phyloP scores from a whole-genome alignment of 176 grass and related monocot genomes.

The Pharus latifolius region DNA sequence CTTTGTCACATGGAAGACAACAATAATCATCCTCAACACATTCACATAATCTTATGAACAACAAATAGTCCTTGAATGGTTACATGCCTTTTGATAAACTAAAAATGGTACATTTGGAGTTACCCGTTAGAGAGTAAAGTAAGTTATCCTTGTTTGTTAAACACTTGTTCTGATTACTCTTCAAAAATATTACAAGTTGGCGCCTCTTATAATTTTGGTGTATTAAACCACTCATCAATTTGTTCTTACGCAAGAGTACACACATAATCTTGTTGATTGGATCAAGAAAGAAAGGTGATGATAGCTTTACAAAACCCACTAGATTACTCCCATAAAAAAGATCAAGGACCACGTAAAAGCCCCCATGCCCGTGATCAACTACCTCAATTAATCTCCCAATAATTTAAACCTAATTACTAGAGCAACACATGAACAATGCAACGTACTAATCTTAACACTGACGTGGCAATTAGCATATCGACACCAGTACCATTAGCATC shows the following conservation, averaged over 20 bases:
- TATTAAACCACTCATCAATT: background rate
- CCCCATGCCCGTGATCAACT: constrained; percentile 32
- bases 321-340: background rate
- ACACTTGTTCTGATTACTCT: no score
- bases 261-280: background rate
- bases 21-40: no score
- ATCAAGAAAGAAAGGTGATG: constrained; percentile 2
- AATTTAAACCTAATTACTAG: constrained; percentile 8
- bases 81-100: no score
- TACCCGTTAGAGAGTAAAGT: no score
- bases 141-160: no score
- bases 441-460: background rate
- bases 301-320: constrained; percentile 5
- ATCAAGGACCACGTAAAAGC: constrained; percentile 12
- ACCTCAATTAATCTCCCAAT: constrained; percentile 27
- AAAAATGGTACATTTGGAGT: no score
- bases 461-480: background rate
- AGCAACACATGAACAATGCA: background rate
- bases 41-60: no score
- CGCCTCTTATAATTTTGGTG: background rate
- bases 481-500: background rate
- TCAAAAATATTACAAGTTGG: background rate
- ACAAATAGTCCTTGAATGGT: no score
- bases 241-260: background rate
- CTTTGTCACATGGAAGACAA: no score